These are phyloP conservation scores for Chlamydomonas sphaeroides DNA, from an alignment of 139 green algal genomes.

Conservation along the genomic window DNA sequence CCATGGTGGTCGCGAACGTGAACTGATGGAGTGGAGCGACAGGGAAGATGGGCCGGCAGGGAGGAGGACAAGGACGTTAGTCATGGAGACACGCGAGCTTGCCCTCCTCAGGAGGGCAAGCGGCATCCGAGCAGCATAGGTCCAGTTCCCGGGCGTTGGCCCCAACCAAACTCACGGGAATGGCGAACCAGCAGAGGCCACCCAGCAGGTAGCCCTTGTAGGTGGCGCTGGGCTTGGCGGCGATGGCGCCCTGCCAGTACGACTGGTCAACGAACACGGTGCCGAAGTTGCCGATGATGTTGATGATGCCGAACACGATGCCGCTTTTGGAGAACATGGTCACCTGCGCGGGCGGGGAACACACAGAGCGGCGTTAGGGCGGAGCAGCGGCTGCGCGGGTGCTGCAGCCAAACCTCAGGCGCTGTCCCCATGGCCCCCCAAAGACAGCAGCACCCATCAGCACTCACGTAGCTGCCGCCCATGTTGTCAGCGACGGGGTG, in stretches of 20 bases:
- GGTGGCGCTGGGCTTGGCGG: constrained; percentile 82
- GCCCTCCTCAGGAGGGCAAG: too few relatives aligned
- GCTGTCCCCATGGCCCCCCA: too few relatives aligned
- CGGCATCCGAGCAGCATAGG: too few relatives aligned
- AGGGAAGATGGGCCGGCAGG: too few relatives aligned
- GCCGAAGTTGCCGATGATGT: constrained; percentile 95
- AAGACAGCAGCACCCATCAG: too few relatives aligned
- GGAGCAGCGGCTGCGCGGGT: too few relatives aligned
- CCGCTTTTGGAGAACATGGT: constrained; percentile 91
- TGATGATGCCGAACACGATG: constrained; percentile 97
- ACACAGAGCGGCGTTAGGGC: too few relatives aligned
- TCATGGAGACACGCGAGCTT: too few relatives aligned
- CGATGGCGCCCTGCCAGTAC: constrained; percentile 93
- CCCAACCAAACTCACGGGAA: constrained; percentile 94
- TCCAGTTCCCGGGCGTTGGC: constrained; percentile 83
- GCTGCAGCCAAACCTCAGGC: too few relatives aligned
- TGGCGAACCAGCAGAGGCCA: constrained; percentile 92
- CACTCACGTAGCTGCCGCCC: constrained; percentile 86
- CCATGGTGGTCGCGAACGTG: constrained; percentile 91
- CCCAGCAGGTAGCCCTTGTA: constrained; percentile 84
- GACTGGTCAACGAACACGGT: constrained; percentile 93
- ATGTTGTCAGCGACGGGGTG: constrained; percentile 83
- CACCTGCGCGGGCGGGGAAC: too few relatives aligned
- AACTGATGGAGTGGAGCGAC: constrained; percentile 96
- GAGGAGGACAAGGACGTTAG: too few relatives aligned